phyloP scores from a whole-genome alignment of 257 asterid genomes.

The Leptodermis oblonga region DNA sequence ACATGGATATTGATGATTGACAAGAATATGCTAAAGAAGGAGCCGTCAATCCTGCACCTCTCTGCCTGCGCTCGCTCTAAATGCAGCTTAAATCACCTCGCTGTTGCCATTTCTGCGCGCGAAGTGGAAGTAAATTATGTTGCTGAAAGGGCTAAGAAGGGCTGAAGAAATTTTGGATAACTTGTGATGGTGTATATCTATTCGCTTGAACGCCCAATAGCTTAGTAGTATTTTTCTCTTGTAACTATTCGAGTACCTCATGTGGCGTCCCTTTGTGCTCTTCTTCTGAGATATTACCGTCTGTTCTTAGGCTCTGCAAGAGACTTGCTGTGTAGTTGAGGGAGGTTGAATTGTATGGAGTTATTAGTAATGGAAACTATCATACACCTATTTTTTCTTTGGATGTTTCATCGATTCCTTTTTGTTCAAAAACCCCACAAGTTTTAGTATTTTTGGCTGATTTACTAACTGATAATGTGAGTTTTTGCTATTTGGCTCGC shows the following conservation, averaged over 20 bases:
- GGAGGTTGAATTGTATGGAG: neutral
- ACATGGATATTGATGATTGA: slow-evolving; percentile 43
- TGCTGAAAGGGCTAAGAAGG: neutral
- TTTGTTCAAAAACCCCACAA: neutral
- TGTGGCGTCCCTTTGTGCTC: neutral
- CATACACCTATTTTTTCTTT: neutral
- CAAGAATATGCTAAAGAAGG: neutral
- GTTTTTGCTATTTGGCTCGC: too few species aligned
- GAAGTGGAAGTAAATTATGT: neutral
- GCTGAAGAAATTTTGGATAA: neutral
- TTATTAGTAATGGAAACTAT: too few species aligned
- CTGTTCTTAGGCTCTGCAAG: neutral
- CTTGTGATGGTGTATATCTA: neutral
- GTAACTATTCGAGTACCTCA: too few species aligned
- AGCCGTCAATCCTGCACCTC: neutral
- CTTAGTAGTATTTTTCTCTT: neutral
- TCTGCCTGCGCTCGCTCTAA: too few species aligned
- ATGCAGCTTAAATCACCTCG: neutral
- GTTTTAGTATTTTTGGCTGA: too few species aligned
- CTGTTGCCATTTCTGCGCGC: neutral
- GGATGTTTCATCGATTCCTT: neutral
- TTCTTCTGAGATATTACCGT: neutral
- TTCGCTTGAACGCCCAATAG: neutral
- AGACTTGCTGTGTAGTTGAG: neutral
- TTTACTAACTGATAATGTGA: too few species aligned